A percentile compares a stretch with the other conserved stretches of the same genome.
Evolutionary conservation across 805 yeast genomes (phyloP).

Genomic region (Ogataea methanolica): DNA sequence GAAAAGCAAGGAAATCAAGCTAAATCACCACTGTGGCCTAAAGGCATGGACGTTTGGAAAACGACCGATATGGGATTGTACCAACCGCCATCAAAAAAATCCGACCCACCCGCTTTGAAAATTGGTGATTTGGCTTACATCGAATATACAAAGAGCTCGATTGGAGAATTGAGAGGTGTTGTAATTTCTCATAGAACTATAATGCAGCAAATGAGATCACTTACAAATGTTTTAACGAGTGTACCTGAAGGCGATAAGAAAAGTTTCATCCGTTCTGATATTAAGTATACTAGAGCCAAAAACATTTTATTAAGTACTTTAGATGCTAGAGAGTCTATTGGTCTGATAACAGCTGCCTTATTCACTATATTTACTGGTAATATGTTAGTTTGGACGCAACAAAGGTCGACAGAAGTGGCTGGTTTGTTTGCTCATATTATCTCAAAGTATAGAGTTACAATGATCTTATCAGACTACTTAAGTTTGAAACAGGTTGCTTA

Average conservation of each 20-base stretch:
- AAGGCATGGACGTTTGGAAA: slow-evolving; percentile 69
- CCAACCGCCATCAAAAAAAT: slow-evolving; percentile 50
- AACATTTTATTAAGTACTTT: slow-evolving; percentile 59
- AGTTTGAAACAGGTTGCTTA: slow-evolving; percentile 87
- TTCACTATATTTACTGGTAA: slow-evolving; percentile 85
- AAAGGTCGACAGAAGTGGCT: slow-evolving; percentile 64
- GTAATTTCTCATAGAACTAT: slow-evolving; percentile 87
- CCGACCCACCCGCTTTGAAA: slow-evolving; percentile 59
- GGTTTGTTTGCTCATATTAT: slow-evolving; percentile 84
- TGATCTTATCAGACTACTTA: slow-evolving; percentile 79
- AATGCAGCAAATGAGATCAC: slow-evolving; percentile 78
- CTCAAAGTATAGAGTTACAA: slow-evolving; percentile 63
- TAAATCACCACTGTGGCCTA: slow-evolving; percentile 50
- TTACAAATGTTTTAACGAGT: slow-evolving; percentile 65
- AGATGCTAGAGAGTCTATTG: slow-evolving; percentile 77
- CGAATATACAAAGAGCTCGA: slow-evolving; percentile 84
- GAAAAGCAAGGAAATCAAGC: slow-evolving; percentile 49
- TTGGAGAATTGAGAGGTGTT: slow-evolving; percentile 90
- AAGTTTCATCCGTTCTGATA: slow-evolving; percentile 48
- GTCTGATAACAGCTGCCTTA: slow-evolving; percentile 75
- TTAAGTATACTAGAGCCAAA: slow-evolving; percentile 41
- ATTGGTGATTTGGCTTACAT: slow-evolving; percentile 87
- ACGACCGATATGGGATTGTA: slow-evolving; percentile 83
- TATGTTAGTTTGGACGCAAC: slow-evolving; percentile 73
- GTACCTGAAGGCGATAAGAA: slow-evolving; percentile 38